Evolutionary conservation across 2,329 filamentous ascomycete species (phyloP).

Genomic region (Cladosporium sp.): DNA sequence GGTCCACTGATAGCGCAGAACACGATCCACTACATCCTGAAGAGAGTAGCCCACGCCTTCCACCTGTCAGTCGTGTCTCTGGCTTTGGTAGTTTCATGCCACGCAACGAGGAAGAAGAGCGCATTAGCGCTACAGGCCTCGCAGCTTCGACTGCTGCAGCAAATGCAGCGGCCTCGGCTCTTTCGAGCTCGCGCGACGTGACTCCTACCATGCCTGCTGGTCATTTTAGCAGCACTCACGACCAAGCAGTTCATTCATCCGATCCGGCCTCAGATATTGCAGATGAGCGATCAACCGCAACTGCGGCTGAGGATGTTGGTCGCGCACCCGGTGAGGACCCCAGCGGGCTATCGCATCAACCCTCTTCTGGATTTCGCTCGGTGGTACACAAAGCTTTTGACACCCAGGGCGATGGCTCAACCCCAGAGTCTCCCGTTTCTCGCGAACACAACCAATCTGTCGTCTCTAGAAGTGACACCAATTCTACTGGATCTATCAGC

Average conservation of each 20-base stretch:
- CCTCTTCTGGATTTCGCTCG: slow-evolving; percentile 9
- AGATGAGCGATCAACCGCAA: slow-evolving; percentile 1
- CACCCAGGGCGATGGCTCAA: slow-evolving; percentile 51
- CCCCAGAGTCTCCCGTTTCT: slow-evolving; percentile 40
- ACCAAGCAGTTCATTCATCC: background rate
- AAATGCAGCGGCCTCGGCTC: background rate
- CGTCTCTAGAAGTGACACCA: slow-evolving; percentile 52
- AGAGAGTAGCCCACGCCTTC: slow-evolving; percentile 36
- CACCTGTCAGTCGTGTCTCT: slow-evolving; percentile 41
- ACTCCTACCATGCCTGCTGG: background rate
- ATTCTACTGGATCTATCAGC: slow-evolving; percentile 60
- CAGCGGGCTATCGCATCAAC: slow-evolving; percentile 8
- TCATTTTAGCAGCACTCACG: no score
- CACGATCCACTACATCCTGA: no score
- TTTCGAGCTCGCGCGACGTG: slow-evolving; percentile 2
- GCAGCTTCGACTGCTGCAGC: slow-evolving; percentile 8
- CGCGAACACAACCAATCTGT: slow-evolving; percentile 35
- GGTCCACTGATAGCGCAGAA: background rate
- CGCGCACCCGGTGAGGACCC: slow-evolving; percentile 5
- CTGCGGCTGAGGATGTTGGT: slow-evolving; percentile 7
- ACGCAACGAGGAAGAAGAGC: slow-evolving; percentile 8
- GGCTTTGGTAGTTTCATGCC: slow-evolving; percentile 36
- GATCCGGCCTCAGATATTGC: slow-evolving; percentile 10
- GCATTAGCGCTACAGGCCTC: slow-evolving; percentile 6
- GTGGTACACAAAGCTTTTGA: slow-evolving; percentile 65